Evolutionary conservation across 495 filamentous ascomycete species (phyloP).

Genomic region (Thermothielavioides terrestris): DNA sequence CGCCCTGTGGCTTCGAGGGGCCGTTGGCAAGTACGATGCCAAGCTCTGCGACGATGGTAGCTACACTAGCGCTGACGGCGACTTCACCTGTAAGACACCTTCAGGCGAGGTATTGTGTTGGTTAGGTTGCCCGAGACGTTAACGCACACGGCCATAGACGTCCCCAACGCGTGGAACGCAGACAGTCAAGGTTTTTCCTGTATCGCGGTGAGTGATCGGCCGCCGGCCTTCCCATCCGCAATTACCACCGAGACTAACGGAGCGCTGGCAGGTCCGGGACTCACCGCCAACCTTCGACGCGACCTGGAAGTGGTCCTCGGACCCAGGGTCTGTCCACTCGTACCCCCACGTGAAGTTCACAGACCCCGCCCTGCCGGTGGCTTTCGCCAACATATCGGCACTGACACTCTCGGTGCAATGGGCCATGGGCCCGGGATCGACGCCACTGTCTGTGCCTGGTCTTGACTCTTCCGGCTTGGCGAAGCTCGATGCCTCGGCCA

Average conservation of each 20-base stretch:
- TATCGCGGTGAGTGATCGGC: slow-evolving; percentile 18
- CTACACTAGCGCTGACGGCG: slow-evolving; percentile 17
- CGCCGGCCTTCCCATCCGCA: background rate
- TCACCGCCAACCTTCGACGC: slow-evolving; percentile 25
- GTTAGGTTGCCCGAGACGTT: background rate
- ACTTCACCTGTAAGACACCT: slow-evolving; percentile 20
- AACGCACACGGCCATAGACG: slow-evolving; percentile 6
- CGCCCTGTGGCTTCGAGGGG: slow-evolving; percentile 11
- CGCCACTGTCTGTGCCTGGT: slow-evolving; percentile 7
- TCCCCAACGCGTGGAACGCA: slow-evolving; percentile 27
- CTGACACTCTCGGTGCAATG: slow-evolving; percentile 18
- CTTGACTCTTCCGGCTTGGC: slow-evolving; percentile 16
- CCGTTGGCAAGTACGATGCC: slow-evolving; percentile 13
- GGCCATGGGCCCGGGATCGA: slow-evolving; percentile 26
- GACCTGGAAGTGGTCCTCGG: slow-evolving; percentile 21
- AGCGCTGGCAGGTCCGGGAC: slow-evolving; percentile 17
- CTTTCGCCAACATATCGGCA: slow-evolving; percentile 26
- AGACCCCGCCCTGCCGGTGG: slow-evolving; percentile 12
- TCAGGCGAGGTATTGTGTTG: background rate
- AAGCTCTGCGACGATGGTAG: slow-evolving; percentile 18
- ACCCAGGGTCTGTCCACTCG: slow-evolving; percentile 20
- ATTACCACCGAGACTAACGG: slow-evolving; percentile 5
- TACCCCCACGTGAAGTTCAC: slow-evolving; percentile 29
- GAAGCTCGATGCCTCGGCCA: slow-evolving; percentile 13
- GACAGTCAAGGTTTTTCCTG: slow-evolving; percentile 22